These are phyloP conservation scores for Cryptococcus maquisensis DNA, from an alignment of 1,284 basidiomycete genomes.

Conservation along the genomic window DNA sequence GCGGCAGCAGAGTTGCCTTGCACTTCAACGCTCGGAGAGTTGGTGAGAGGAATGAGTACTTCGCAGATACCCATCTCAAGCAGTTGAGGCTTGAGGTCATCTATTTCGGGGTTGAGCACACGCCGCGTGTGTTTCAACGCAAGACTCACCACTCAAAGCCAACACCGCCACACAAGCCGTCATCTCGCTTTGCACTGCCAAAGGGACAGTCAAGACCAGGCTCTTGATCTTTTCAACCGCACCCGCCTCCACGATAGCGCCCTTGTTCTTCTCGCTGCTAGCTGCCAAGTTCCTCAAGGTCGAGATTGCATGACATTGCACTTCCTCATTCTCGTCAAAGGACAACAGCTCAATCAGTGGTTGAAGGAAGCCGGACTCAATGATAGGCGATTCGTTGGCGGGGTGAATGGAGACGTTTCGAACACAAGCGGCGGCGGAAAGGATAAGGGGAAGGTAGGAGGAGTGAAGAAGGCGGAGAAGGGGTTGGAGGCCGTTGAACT, in stretches of 20 bases:
- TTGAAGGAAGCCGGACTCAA: constrained; percentile 94
- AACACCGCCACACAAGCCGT: constrained; percentile 96
- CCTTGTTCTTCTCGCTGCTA: constrained; percentile 97
- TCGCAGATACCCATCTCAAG: constrained; percentile 99
- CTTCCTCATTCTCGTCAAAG: constrained; percentile 98
- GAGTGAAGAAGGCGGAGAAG: constrained; percentile 93
- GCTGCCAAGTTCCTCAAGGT: constrained; percentile 96
- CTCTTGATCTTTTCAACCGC: constrained; percentile 99
- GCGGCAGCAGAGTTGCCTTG: constrained; percentile 99
- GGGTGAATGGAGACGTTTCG: constrained; percentile 99
- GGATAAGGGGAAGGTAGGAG: constrained; percentile 95
- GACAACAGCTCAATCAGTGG: constrained; percentile 93
- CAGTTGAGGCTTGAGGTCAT: constrained; percentile 89
- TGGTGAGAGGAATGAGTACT: constrained; percentile 93
- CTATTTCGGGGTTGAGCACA: constrained; percentile 48
- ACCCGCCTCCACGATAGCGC: constrained; percentile 95
- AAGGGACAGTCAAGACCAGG: constrained; percentile 87
- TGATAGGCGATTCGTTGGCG: constrained; percentile 97
- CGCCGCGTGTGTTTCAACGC: background rate
- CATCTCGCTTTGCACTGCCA: constrained; percentile 99
- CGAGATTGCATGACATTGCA: constrained; percentile 99
- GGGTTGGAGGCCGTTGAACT: constrained; percentile 86
- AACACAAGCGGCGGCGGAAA: constrained; percentile 97
- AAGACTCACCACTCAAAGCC: constrained; percentile 71
- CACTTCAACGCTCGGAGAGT: constrained; percentile 93